Conservation (phyloP, 371 early-diverging fungal genomes). For the Mortierella sp. region DNA sequence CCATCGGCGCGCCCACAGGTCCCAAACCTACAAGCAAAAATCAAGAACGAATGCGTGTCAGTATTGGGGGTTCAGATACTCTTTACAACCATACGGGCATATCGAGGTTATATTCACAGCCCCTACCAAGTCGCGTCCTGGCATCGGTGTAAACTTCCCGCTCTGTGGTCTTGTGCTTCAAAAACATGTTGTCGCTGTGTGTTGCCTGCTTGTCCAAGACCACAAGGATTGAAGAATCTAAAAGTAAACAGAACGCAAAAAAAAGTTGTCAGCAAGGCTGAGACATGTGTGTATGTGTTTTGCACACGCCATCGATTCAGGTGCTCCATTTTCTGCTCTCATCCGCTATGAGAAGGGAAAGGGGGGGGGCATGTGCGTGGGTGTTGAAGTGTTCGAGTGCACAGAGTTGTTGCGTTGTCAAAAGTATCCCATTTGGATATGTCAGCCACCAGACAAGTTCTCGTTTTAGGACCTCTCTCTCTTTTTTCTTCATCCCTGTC, state of each 20-base stretch:
- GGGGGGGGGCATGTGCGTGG: background rate
- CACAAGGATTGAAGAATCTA: conserved; percentile 38
- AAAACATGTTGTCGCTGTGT: conserved; percentile 59
- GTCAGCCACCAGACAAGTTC: background rate
- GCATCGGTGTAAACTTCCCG: conserved; percentile 67
- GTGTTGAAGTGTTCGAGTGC: background rate
- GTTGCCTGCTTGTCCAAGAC: conserved; percentile 61
- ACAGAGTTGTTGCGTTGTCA: no score
- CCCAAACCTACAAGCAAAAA: conserved; percentile 32
- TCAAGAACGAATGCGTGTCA: background rate
- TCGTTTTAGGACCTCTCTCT: background rate
- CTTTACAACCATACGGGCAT: background rate
- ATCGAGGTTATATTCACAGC: background rate
- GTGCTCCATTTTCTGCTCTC: background rate
- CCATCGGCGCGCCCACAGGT: conserved; percentile 22
- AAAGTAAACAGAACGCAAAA: background rate
- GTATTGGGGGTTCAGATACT: no score
- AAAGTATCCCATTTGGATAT: no score
- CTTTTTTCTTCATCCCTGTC: no score
- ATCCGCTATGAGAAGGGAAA: background rate
- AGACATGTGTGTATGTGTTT: background rate
- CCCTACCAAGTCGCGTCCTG: conserved; percentile 57
- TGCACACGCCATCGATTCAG: background rate
- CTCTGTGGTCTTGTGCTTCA: conserved; percentile 71
- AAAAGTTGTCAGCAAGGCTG: background rate